phyloP scores from a whole-genome alignment of 1,139 yeast species.

The Lodderomyces margitis region DNA sequence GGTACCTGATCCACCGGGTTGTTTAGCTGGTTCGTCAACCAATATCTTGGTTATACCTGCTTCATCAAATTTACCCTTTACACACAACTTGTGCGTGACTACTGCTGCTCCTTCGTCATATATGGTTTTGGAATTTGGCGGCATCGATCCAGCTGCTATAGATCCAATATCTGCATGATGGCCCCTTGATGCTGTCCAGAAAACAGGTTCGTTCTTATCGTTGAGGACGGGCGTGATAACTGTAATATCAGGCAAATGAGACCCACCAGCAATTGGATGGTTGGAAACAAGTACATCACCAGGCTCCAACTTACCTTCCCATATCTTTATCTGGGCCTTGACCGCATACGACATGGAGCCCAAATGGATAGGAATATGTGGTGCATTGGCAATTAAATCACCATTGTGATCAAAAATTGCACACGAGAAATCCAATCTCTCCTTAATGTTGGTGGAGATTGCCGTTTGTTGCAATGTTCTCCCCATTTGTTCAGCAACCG shows the following conservation, averaged over 20 bases:
- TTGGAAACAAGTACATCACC: slow-evolving; percentile 79
- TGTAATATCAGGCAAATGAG: slow-evolving; percentile 82
- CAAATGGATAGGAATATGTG: slow-evolving; percentile 83
- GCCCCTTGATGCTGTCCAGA: slow-evolving; percentile 49
- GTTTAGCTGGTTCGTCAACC: slow-evolving; percentile 43
- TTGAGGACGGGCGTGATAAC: slow-evolving; percentile 64
- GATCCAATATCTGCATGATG: slow-evolving; percentile 51
- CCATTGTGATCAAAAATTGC: slow-evolving; percentile 77
- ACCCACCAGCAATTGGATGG: slow-evolving; percentile 80
- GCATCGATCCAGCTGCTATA: slow-evolving; percentile 48
- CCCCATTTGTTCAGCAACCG: slow-evolving; percentile 90
- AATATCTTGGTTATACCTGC: slow-evolving; percentile 37
- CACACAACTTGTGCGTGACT: slow-evolving; percentile 37
- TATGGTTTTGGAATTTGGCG: slow-evolving; percentile 45
- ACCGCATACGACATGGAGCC: slow-evolving; percentile 91
- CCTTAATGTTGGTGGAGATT: slow-evolving; percentile 84
- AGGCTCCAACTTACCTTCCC: slow-evolving; percentile 58
- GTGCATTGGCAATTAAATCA: slow-evolving; percentile 80
- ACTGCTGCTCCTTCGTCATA: slow-evolving; percentile 47
- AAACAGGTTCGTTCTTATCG: slow-evolving; percentile 30
- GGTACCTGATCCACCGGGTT: slow-evolving; percentile 48
- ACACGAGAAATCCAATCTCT: slow-evolving; percentile 80
- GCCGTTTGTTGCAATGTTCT: slow-evolving; percentile 75
- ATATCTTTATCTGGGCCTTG: slow-evolving; percentile 58
- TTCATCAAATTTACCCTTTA: slow-evolving; percentile 40